These are phyloP conservation scores for Cladosporium cucumerinum DNA, from an alignment of 2,329 filamentous ascomycete genomes.

Conservation along the genomic window DNA sequence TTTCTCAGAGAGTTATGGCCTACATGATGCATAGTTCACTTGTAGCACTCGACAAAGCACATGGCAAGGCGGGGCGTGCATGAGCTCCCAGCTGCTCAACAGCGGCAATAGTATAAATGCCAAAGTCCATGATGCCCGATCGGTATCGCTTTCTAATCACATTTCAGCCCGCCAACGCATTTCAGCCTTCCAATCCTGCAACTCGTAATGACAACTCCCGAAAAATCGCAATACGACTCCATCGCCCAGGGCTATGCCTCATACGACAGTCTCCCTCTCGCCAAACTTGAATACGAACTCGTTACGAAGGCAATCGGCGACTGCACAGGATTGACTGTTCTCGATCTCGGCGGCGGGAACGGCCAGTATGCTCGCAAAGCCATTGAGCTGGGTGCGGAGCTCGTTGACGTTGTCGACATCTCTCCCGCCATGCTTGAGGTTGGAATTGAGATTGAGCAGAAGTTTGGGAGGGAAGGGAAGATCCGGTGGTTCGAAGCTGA, in stretches of 20 bases:
- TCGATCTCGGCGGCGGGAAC: constrained; percentile 22
- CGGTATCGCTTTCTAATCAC: not conserved
- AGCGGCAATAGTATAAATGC: not conserved
- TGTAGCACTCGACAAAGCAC: not conserved
- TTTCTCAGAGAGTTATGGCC: not conserved
- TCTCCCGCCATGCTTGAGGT: constrained; percentile 18
- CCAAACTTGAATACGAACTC: constrained; percentile 18
- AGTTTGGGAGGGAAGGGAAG: constrained; percentile 9
- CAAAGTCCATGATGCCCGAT: not conserved
- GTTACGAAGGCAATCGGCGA: constrained; percentile 18
- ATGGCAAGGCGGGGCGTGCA: constrained; percentile 10
- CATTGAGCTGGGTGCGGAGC: constrained; percentile 18
- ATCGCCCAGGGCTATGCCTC: constrained; percentile 17
- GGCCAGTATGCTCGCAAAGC: constrained; percentile 20
- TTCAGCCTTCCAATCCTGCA: not conserved
- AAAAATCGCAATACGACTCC: constrained; percentile 17
- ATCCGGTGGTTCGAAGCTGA: constrained; percentile 21
- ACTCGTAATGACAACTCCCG: not conserved
- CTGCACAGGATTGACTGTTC: constrained; percentile 17
- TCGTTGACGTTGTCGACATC: constrained; percentile 20
- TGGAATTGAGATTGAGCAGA: constrained; percentile 16
- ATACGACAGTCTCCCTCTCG: constrained; percentile 15
- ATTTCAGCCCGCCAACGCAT: not conserved
- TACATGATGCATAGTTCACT: not conserved
- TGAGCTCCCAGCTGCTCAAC: not conserved